Evolutionary conservation across 306 rosid species (phyloP), one percentile per base, ranked within the genome.

Genomic region (Chamaecrista fasciculata): DNA sequence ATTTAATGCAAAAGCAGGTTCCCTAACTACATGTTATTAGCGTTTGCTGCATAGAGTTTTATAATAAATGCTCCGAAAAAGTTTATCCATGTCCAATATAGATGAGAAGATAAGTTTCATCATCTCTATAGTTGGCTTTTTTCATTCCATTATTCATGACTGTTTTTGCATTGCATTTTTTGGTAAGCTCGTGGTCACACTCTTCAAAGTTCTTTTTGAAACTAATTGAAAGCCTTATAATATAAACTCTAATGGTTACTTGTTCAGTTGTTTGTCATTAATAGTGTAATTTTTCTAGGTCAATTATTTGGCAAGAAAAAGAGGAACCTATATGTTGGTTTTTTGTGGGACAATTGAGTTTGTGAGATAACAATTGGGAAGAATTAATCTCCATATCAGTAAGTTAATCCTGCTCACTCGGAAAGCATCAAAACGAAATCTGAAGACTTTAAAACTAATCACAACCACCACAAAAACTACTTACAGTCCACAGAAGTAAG

Each of bases 131-230:
- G n/a, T n/a, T n/a, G n/a, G n/a, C n/a, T n/a, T n/a, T n/a, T n/a
- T n/a, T n/a, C n/a, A n/a, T n/a, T n/a, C n/a, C n/a, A n/a, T n/a
- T n/a, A n/a, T n/a, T n/a, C n/a, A n/a, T n/a, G n/a, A n/a, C n/a
- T n/a, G n/a, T n/a, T n/a, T n/a, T n/a, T n/a, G n/a, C n/a, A n/a
- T n/a, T n/a, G n/a, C n/a, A n/a, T n/a, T n/a, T n/a, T n/a, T n/a
- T n/a, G n/a, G 24, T 28, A 67, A 67, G 46, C 19, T 34, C 42
- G n/a, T 11, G 33, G 26, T 48, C 63, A 37, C 55, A 67, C 53
- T 39, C 16, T 58, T 47, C 37, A 75, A 57, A 48, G 36, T 58
- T 37, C 26, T 33, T 36, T 56, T 66, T 16, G 37, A 49, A 52
- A 44, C 3, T 8, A 57, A n/a, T 6, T 31, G 21, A 59, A 52